Conservation (phyloP, 2,329 filamentous ascomycete species). For the Exophiala sp. region DNA sequence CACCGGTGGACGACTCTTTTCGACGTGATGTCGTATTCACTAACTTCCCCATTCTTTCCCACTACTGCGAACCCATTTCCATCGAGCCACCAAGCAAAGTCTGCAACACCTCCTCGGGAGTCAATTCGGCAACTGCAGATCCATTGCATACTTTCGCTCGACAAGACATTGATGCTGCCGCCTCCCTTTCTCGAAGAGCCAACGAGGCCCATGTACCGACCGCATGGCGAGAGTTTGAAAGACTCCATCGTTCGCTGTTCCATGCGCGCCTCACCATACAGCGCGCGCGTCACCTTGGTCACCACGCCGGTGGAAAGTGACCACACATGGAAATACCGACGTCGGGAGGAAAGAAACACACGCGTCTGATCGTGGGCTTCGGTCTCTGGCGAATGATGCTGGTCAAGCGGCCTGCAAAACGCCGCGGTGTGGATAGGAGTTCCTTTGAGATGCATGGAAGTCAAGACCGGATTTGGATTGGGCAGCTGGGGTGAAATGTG, state of each 20-base stretch:
- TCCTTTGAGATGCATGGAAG: slow-evolving; percentile 76
- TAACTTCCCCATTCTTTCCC: slow-evolving; percentile 81
- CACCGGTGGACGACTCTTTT: slow-evolving; percentile 71
- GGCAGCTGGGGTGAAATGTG: slow-evolving; percentile 74
- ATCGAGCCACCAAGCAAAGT: slow-evolving; percentile 88
- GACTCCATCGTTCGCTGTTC: slow-evolving; percentile 88
- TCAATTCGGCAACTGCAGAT: slow-evolving; percentile 74
- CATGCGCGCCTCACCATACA: slow-evolving; percentile 46
- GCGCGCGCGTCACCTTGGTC: slow-evolving; percentile 72
- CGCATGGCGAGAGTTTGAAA: slow-evolving; percentile 82
- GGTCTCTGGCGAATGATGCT: slow-evolving; percentile 41
- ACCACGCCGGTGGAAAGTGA: slow-evolving; percentile 74
- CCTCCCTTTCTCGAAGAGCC: slow-evolving; percentile 78
- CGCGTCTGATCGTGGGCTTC: slow-evolving; percentile 18
- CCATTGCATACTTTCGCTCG: slow-evolving; percentile 79
- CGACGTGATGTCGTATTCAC: slow-evolving; percentile 71
- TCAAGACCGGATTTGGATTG: slow-evolving; percentile 80
- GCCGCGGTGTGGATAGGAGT: slow-evolving; percentile 79
- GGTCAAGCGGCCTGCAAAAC: slow-evolving; percentile 67
- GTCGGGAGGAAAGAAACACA: slow-evolving; percentile 81
- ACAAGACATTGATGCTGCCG: slow-evolving; percentile 79
- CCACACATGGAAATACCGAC: slow-evolving; percentile 93
- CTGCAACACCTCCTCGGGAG: slow-evolving; percentile 73
- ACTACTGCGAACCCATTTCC: slow-evolving; percentile 75
- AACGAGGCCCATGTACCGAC: slow-evolving; percentile 75